These are phyloP conservation scores for Yarrowia sp. DNA, from an alignment of 805 yeast species.

Conservation along the genomic window DNA sequence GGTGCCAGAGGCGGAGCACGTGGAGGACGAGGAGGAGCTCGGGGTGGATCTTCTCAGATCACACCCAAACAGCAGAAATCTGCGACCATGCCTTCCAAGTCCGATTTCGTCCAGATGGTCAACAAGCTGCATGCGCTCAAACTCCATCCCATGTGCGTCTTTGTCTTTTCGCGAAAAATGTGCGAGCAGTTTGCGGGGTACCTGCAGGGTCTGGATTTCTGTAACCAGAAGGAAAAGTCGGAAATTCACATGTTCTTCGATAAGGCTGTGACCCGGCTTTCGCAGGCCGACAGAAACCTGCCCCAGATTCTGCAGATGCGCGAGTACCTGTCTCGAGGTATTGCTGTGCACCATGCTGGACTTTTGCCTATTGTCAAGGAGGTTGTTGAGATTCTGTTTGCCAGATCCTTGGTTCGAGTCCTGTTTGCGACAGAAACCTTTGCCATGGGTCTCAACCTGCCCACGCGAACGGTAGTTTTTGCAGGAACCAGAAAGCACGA, in stretches of 20 bases:
- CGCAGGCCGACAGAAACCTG: slow-evolving; percentile 88
- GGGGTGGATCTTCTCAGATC: background rate
- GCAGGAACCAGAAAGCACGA: slow-evolving; percentile 87
- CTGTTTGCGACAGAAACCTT: slow-evolving; percentile 97
- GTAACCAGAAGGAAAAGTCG: slow-evolving; percentile 83
- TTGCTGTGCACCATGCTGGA: slow-evolving; percentile 97
- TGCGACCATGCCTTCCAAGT: slow-evolving; percentile 52
- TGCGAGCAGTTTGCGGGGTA: slow-evolving; percentile 93
- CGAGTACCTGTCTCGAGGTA: slow-evolving; percentile 85
- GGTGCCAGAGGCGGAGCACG: slow-evolving; percentile 39
- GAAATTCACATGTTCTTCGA: slow-evolving; percentile 94
- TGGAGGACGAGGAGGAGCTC: slow-evolving; percentile 47
- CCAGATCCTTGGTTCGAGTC: slow-evolving; percentile 84
- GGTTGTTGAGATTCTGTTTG: slow-evolving; percentile 87
- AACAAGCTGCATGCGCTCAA: slow-evolving; percentile 70
- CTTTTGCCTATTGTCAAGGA: slow-evolving; percentile 91
- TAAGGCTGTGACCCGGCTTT: slow-evolving; percentile 82
- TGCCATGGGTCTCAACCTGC: slow-evolving; percentile 97
- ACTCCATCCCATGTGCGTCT: slow-evolving; percentile 91
- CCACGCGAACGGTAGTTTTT: slow-evolving; percentile 95
- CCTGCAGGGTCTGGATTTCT: slow-evolving; percentile 74
- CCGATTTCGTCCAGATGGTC: slow-evolving; percentile 76
- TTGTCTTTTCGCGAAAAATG: slow-evolving; percentile 90
- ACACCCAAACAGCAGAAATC: slow-evolving; percentile 12
- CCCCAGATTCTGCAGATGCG: slow-evolving; percentile 89